Evolutionary conservation across 768 basidiomycete species (phyloP), one percentile per base, ranked within the genome.

Genomic region (Phlebiopsis gigantea): DNA sequence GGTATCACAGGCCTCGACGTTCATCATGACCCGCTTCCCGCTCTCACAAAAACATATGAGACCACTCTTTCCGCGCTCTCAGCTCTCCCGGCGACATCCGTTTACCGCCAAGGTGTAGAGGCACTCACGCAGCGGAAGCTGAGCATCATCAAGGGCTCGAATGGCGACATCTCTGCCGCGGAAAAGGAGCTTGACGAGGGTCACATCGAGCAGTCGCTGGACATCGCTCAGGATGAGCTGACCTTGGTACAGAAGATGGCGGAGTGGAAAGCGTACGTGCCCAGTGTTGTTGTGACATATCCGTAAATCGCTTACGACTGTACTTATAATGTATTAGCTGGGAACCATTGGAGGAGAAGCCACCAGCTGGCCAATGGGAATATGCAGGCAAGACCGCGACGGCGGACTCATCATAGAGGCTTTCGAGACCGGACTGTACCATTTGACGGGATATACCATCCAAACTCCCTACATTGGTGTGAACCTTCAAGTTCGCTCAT

Each of bases 211-310:
- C 80, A 93, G 70, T 81, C 88, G 30, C 65, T 98, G 63, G 80
- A 83, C 62, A 83, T 90, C 70, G 95, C 94, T 10, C 73, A 84
- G 62, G 88, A 89, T 66, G 95, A 98, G 71, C 75, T 92, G 55
- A 76, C 74, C 55, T 76, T 98, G 39, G 90, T 79, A 4, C 75
- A 75, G 29, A 90, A 90, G 73, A 90, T 97, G 87, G 67, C 87
- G n/a, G 88, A 94, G 67, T 98, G 93, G 93, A 96, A 95, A 75
- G 82, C 90, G 95, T 98, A 70, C 71, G 93, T 87, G 53, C n/a
- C n/a, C 19, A 53, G 26, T 17, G 12, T 28, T 48, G 5, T 46
- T 17, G 26, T 30, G 15, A 17, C 3, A 9, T 48, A 29, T n/a
- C 1, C 17, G 6, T 3, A 3, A 2, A 17, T n/a, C 14, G 21